Conservation (phyloP, 1,284 basidiomycete genomes). For the Naganishia sp. region DNA sequence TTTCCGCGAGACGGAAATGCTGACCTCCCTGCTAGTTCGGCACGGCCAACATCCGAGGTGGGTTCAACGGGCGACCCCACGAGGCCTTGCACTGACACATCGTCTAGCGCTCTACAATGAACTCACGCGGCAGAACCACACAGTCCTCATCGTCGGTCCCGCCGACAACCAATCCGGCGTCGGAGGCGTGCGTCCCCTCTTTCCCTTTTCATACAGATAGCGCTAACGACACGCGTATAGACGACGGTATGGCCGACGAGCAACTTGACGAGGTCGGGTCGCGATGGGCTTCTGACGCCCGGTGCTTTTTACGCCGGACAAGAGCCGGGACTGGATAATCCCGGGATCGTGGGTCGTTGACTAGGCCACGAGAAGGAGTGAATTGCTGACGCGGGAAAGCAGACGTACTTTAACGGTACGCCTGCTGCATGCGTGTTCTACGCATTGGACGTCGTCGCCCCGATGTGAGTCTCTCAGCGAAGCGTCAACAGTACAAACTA, state of each 20-base stretch:
- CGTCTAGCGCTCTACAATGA: slow-evolving; percentile 25
- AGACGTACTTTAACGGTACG: slow-evolving; percentile 32
- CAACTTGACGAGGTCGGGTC: slow-evolving; percentile 18
- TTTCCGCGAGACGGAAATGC: neutral
- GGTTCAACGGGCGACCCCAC: neutral
- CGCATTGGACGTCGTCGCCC: slow-evolving; percentile 29
- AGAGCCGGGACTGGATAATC: slow-evolving; percentile 25
- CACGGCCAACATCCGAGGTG: slow-evolving; percentile 15
- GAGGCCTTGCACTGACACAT: neutral
- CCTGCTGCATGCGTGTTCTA: slow-evolving; percentile 32
- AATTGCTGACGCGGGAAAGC: neutral
- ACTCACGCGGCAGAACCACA: slow-evolving; percentile 28
- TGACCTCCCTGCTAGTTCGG: slow-evolving; percentile 5
- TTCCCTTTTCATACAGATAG: neutral
- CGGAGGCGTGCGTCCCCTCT: slow-evolving; percentile 22
- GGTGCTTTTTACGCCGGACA: slow-evolving; percentile 20
- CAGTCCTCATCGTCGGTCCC: slow-evolving; percentile 30
- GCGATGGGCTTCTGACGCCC: slow-evolving; percentile 13
- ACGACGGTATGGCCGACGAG: slow-evolving; percentile 29
- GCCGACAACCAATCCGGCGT: slow-evolving; percentile 28
- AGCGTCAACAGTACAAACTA: too few relatives aligned
- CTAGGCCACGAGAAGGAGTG: neutral
- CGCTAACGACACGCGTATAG: neutral
- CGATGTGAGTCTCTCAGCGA: slow-evolving; percentile 5
- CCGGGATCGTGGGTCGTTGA: slow-evolving; percentile 16